phyloP scores from a whole-genome alignment of 2,329 filamentous ascomycete genomes.

The Dendrostoma leiphaemia region DNA sequence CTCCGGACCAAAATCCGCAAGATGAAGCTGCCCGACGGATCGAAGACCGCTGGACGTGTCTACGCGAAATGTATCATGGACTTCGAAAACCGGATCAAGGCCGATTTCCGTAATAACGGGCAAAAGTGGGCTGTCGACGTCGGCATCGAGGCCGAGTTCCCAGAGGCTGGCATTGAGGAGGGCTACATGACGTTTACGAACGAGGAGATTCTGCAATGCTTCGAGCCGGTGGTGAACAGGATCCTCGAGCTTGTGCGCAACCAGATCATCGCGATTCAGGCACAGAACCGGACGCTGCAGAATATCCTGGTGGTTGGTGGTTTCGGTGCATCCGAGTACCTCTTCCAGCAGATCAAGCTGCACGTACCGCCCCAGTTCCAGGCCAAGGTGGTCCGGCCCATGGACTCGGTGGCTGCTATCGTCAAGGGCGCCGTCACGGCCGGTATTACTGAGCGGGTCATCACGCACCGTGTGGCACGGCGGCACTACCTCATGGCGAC shows the following conservation, averaged over 20 bases:
- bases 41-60: conserved; percentile 94
- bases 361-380: conserved; percentile 98
- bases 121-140: conserved; percentile 99
- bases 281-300: conserved; percentile 89
- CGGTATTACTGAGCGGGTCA: conserved; percentile 93
- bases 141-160: conserved; percentile 96
- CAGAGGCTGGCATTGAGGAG: conserved; percentile 96
- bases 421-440: conserved; percentile 98
- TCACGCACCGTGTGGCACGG: conserved; percentile 95
- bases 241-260: conserved; percentile 95
- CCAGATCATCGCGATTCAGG: conserved; percentile 98
- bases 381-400: conserved; percentile 94
- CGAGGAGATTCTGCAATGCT: conserved; percentile 98
- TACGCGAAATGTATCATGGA: conserved; percentile 99
- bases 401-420: conserved; percentile 98
- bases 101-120: conserved; percentile 97
- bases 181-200: conserved; percentile 99
- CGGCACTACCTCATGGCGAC: conserved; percentile 99
- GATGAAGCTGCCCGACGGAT: conserved; percentile 97
- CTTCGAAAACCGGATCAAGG: conserved; percentile 99
- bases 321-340: conserved; percentile 96
- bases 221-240: conserved; percentile 95
- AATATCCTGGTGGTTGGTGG: conserved; percentile 97
- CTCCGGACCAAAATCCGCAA: conserved; percentile 96
- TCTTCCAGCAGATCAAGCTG: conserved; percentile 99